Evolutionary conservation across 164 flowering plant genomes (phyloP), one percentile per base, ranked within the genome.

Genomic region (Santalum album): DNA sequence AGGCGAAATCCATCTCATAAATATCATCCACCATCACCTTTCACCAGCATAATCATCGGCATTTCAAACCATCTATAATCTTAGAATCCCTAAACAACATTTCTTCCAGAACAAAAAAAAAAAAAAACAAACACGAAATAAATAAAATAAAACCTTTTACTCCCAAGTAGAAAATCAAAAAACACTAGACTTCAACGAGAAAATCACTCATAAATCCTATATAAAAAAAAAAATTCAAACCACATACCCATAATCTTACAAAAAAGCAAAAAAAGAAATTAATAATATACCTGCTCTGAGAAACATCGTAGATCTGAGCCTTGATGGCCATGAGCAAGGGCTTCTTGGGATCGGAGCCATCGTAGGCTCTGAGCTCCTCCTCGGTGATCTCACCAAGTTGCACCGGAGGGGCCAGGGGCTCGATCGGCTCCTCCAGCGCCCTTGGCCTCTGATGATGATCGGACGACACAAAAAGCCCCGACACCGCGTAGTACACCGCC

Each of bases 261-360:
- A 6, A 29, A 1, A 23, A 25, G 0, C 1, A 22, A 24, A 47
- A 18, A 5, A 11, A 11, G n/a, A n/a, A n/a, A n/a, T n/a, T n/a
- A 1, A 40, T 10, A 9, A 14, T 22, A 4, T 44, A 76, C 94
- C 90, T 83, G 84, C 86, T 76, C 64, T 76, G 84, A 0, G 99
- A 78, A 46, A 92, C 95, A 65, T 92, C 99, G 63, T 87, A 89
- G 86, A 92, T 87, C 96, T 89, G 97, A 21, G 84, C 87, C 74
- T 89, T 92, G 66, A 92, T 90, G 11, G 99, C 99, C 99, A 89
- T 92, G 19, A 92, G 79, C 66, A 92, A 61, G 15, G 99, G 99
- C 67, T 85, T 92, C 49, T 75, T 77, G 1, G 80, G 65, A 51
- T 94, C 96, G 1, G 95, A 58, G 19, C 99, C 99, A 60, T 90